Evolutionary conservation across 164 flowering plant species (phyloP), one percentile per base, ranked within the genome.

Genomic region (Buxus sempervirens): DNA sequence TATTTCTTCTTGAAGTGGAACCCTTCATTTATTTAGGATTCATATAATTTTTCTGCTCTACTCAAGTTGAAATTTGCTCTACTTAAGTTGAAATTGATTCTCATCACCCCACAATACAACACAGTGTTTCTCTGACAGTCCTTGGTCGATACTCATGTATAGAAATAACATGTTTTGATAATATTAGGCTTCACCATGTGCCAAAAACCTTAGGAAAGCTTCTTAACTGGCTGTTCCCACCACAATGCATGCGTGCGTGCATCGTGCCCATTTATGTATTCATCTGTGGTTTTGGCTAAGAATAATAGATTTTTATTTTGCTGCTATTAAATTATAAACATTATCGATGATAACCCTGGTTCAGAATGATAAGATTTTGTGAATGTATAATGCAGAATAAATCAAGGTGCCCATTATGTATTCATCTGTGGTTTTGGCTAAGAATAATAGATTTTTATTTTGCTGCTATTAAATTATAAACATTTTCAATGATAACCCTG

Each of bases 341-440:
- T 54, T 53, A 22, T 68, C 56, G 27, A 54, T 70, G 26, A 53
- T 21, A n/a, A 24, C 62, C 20, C 25, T 36, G 38, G n/a, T n/a
- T n/a, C n/a, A n/a, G n/a, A n/a, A n/a, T n/a, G n/a, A n/a, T n/a
- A n/a, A n/a, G n/a, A n/a, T n/a, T n/a, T n/a, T n/a, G n/a, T n/a
- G n/a, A n/a, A n/a, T n/a, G n/a, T n/a, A n/a, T n/a, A n/a, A n/a
- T n/a, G n/a, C n/a, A n/a, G n/a, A n/a, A n/a, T n/a, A 12, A 41
- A 41, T 41, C 12, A 41, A 41, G 45, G 12, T 41, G 12, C 12
- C 12, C 45, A 41, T 41, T 41, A 41, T 41, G 12, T 41, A 12
- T 41, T 41, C 5, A 5, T 12, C 45, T 41, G 8, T 41, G 5
- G 5, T 12, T 41, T 5, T 5, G 5, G 5, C 12, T 5, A 41